A percentile compares a stretch with the other conserved stretches of the same genome.
phyloP scores from a whole-genome alignment of 2,329 filamentous ascomycete genomes.

The Fusarium cicatricum region DNA sequence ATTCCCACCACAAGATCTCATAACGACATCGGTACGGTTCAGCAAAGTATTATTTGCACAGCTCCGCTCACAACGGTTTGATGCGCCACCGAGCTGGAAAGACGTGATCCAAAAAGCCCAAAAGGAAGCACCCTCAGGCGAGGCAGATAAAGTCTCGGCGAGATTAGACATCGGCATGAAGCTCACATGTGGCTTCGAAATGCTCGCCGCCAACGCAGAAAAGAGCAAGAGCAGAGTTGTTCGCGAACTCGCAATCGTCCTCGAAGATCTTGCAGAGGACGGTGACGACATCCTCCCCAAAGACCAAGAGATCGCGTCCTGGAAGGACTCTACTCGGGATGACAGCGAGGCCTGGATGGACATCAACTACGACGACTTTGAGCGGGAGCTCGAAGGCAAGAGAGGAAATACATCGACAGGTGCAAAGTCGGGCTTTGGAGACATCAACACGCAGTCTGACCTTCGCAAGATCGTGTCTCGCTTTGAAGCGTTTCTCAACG shows the following conservation, averaged over 20 bases:
- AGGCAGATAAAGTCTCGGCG: slow-evolving; percentile 26
- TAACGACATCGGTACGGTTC: slow-evolving; percentile 81
- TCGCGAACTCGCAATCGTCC: slow-evolving; percentile 77
- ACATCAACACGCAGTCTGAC: slow-evolving; percentile 74
- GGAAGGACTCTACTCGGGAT: slow-evolving; percentile 69
- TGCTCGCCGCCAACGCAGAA: slow-evolving; percentile 75
- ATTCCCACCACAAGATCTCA: slow-evolving; percentile 82
- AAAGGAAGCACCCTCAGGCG: slow-evolving; percentile 20
- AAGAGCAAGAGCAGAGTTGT: slow-evolving; percentile 74
- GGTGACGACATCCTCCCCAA: slow-evolving; percentile 72
- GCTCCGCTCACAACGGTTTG: slow-evolving; percentile 84
- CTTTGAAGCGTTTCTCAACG: slow-evolving; percentile 92
- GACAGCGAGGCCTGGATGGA: slow-evolving; percentile 93
- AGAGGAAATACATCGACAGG: slow-evolving; percentile 49
- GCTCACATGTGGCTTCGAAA: slow-evolving; percentile 87
- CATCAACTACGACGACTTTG: slow-evolving; percentile 89
- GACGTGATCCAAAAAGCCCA: slow-evolving; percentile 37
- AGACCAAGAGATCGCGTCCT: slow-evolving; percentile 75
- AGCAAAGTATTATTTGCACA: slow-evolving; percentile 93
- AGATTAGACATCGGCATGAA: slow-evolving; percentile 85
- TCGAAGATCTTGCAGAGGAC: slow-evolving; percentile 79
- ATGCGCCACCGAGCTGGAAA: slow-evolving; percentile 65
- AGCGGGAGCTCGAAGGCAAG: slow-evolving; percentile 74
- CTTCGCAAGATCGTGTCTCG: slow-evolving; percentile 89
- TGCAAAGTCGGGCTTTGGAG: slow-evolving; percentile 63